Conservation (phyloP, 257 asterid genomes). For the Pogostemon cablin region DNA sequence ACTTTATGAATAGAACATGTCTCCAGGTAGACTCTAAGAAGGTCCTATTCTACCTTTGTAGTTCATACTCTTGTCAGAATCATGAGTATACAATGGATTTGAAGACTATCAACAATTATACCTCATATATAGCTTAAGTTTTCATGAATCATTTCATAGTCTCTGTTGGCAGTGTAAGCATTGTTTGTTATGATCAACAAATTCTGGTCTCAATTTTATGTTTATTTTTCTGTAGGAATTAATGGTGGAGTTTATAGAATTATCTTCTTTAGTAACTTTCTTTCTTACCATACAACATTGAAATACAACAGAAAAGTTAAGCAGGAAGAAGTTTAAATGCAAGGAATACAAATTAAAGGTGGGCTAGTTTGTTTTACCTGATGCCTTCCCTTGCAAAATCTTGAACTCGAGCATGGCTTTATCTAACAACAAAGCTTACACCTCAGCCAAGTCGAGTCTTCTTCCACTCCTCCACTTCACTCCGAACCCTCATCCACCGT, state of each 20-base stretch:
- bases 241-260: background rate
- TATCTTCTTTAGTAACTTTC: background rate
- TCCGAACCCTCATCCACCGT: conserved; percentile 43
- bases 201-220: too few species aligned
- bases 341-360: background rate
- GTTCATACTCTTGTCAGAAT: too few species aligned
- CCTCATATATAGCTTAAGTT: too few species aligned
- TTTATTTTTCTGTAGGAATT: too few species aligned
- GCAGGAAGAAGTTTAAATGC: background rate
- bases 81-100: too few species aligned
- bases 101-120: too few species aligned
- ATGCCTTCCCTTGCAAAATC: conserved; percentile 39
- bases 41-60: too few species aligned
- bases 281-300: background rate
- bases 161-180: too few species aligned
- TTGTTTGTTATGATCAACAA: background rate
- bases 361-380: conserved; percentile 40
- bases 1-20: too few species aligned
- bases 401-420: conserved; percentile 43
- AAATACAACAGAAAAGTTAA: too few species aligned
- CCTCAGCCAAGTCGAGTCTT: conserved; percentile 47
- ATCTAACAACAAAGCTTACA: conserved; percentile 34
- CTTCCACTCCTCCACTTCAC: conserved; percentile 51
- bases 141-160: too few species aligned
- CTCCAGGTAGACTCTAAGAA: too few species aligned